Base-by-base conservation (phyloP, 306 rosid species). In the Malus fusca region DNA sequence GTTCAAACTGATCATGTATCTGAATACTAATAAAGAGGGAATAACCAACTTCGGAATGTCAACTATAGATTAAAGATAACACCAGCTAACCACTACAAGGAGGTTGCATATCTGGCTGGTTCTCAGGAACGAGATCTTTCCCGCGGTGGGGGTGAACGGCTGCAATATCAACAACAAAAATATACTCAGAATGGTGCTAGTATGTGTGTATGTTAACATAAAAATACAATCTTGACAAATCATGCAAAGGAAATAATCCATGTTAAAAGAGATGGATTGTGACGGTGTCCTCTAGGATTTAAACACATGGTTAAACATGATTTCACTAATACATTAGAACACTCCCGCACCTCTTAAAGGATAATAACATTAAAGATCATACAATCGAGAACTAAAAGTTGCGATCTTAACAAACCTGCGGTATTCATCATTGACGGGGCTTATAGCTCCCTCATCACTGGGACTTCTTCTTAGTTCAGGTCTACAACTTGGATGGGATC, bases 101-200 rank as follows among this genome's bases (percentile, higher is more conserved):
- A 77, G 72, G 79, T 78, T 23, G 65, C 69, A 42, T 9, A 75
- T 12, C 72, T 78, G 66, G 75, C 74, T 78, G 64, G 76, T 69
- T 67, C 83, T 75, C 77, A 85, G 35, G 93, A 89, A 11, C 85
- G 80, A 4, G 93, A 87, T 74, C 80, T 82, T 25, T 85, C 90
- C 28, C 83, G 73, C 2, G 81, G 82, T 51, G 87, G 92, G 3
- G 94, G 90, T 21, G 92, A 91, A 73, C 87, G 92, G 83, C 97
- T 91, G 90, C 89, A 80, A 43, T 35, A 69, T 76, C 48, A 78
- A 31, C 21, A 74, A 58, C 9, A 73, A 30, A 66, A 58, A 56
- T 12, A 43, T 8, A 62, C 56, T 82, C 58, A 85, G 55, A 42
- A 56, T 19, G 66, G 21, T 26, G 52, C 31, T 55, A 52, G 28